Evolutionary conservation across 2,329 filamentous ascomycete species (phyloP), one percentile per base, ranked within the genome.

Genomic region (Geosmithia morbida): DNA sequence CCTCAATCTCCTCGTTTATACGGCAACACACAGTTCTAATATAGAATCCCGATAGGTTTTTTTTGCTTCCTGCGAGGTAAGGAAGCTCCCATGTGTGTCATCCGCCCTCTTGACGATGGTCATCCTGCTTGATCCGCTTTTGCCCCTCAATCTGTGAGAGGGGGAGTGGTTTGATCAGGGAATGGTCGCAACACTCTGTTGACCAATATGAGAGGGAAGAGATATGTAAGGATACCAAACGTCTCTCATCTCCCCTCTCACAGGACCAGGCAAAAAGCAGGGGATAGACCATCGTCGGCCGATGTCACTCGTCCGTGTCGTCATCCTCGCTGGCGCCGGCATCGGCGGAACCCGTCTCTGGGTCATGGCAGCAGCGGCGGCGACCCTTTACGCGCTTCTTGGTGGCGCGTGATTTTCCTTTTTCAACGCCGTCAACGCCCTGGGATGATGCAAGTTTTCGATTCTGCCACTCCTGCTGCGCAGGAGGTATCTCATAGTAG

Each of bases 251-350:
- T 26, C 8, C 22, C 8, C 22, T 26, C 22, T 26, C 58, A 61
- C 66, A 77, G 74, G 73, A 77, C 70, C 73, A 79, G 74, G 68
- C 67, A 37, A 37, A 26, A 26, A 72, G 76, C 74, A 81, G 79
- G 76, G 78, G 75, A 74, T 77, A 75, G 72, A 74, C 74, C 73
- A 72, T 71, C 74, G 74, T 72, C 70, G 61, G 70, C 66, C 4
- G 53, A 57, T 57, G 68, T 69, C 70, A 75, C 58, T 77, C 78
- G 56, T 84, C 80, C 55, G 84, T 78, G 51, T 81, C 77, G 59
- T 75, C 71, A 50, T 83, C 81, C 58, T 85, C 80, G 58, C 72
- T 75, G 61, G 66, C 66, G 63, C 75, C 74, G 56, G 58, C 59
- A 51, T 70, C 67, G 52, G 67, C 64, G 57, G 63, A 60, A 56